These are phyloP conservation scores for Tetracladium setigerum DNA, from an alignment of 495 filamentous ascomycete species.

Conservation along the genomic window DNA sequence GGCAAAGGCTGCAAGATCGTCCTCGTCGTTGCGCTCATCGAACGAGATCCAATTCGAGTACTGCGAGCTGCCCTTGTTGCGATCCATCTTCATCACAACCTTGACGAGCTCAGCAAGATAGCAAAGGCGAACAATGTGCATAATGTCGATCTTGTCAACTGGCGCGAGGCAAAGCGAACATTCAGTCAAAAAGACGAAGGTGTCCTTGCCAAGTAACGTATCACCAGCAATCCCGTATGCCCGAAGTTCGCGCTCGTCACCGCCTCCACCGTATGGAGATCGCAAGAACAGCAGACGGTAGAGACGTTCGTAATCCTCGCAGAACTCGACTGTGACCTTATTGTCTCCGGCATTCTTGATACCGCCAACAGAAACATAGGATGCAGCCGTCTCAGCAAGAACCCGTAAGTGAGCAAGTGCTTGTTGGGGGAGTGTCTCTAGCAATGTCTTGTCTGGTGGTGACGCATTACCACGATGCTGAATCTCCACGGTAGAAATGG, in stretches of 20 bases:
- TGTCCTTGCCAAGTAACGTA: slow-evolving; percentile 66
- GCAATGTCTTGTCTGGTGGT: slow-evolving; percentile 62
- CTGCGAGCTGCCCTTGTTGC: slow-evolving; percentile 2
- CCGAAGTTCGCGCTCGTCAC: slow-evolving; percentile 5
- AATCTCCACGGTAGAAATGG: slow-evolving; percentile 89
- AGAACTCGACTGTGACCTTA: slow-evolving; percentile 58
- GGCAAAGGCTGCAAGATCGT: slow-evolving; percentile 5
- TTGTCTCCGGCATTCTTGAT: slow-evolving; percentile 51
- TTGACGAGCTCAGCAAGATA: slow-evolving; percentile 89
- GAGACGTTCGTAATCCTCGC: slow-evolving; percentile 61
- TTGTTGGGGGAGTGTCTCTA: slow-evolving; percentile 81
- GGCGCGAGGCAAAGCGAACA: slow-evolving; percentile 63
- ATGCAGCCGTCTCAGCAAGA: slow-evolving; percentile 77
- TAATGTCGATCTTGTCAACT: slow-evolving; percentile 64
- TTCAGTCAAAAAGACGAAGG: slow-evolving; percentile 81
- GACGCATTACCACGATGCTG: slow-evolving; percentile 80
- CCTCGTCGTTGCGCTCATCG: background rate
- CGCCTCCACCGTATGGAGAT: slow-evolving; percentile 9
- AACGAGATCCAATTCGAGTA: background rate
- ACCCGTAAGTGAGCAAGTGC: slow-evolving; percentile 84
- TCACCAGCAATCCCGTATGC: background rate
- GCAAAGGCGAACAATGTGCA: slow-evolving; percentile 80
- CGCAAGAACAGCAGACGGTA: slow-evolving; percentile 62
- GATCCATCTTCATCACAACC: slow-evolving; percentile 35
- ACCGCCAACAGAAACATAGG: slow-evolving; percentile 73